These are phyloP conservation scores for Lavandula angustifolia DNA, from an alignment of 257 asterid genomes.

Conservation along the genomic window DNA sequence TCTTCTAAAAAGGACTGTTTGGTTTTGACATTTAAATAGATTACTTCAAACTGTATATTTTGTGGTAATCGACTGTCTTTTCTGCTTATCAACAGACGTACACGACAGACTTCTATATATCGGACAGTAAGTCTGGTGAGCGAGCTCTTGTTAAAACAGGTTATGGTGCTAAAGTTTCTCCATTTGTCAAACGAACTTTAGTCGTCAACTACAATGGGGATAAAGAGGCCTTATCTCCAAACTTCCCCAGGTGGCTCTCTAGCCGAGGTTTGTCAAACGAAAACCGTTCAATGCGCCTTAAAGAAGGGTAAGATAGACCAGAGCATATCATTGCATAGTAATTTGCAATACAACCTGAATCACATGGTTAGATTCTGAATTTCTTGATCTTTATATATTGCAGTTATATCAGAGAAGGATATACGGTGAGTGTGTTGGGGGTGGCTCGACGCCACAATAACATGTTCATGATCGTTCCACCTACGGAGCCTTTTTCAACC, in stretches of 20 bases:
- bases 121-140: constrained; percentile 77
- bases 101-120: constrained; percentile 74
- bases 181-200: constrained; percentile 57
- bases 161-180: constrained; percentile 73
- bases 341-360: not conserved
- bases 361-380: not conserved
- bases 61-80: constrained; percentile 5
- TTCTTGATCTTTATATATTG: not conserved
- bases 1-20: too few species aligned
- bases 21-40: too few species aligned
- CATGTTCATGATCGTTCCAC: constrained; percentile 77
- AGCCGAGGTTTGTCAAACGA: constrained; percentile 68
- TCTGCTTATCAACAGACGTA: constrained; percentile 51
- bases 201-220: constrained; percentile 55
- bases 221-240: constrained; percentile 52
- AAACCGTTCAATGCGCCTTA: constrained; percentile 59
- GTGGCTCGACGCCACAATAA: constrained; percentile 64
- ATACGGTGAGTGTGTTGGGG: constrained; percentile 73
- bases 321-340: not conserved
- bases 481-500: constrained; percentile 62
- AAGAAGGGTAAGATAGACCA: constrained; percentile 62
- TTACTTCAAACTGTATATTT: too few species aligned
- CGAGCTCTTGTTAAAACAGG: constrained; percentile 88
- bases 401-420: constrained; percentile 80
- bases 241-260: constrained; percentile 62